Percentiles rank a stretch among this genome's conserved stretches.
Conservation (phyloP, 139 green algal species). For the Astrephomene gubernaculifera region DNA sequence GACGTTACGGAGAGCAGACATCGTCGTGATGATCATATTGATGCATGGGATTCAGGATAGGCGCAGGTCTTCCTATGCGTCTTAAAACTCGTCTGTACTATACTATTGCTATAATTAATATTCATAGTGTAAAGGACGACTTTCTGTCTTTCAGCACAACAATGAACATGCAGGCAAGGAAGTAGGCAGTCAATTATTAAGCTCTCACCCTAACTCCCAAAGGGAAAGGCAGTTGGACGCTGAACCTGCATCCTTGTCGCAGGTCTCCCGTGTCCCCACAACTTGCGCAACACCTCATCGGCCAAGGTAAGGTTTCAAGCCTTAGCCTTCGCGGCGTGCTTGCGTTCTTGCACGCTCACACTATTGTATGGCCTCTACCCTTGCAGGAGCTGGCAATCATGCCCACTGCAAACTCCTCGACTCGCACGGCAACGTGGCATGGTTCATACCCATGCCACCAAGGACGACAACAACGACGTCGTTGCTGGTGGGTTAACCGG, state of each 20-base stretch:
- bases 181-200: not conserved
- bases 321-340: too few relatives aligned
- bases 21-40: too few relatives aligned
- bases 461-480: slow-evolving; percentile 8
- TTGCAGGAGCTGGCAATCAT: not conserved
- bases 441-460: not conserved
- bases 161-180: not conserved
- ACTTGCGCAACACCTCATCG: not conserved
- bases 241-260: not conserved
- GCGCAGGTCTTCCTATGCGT: too few relatives aligned
- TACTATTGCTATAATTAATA: too few relatives aligned
- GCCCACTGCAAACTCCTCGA: not conserved
- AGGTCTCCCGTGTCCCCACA: not conserved
- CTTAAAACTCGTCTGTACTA: too few relatives aligned
- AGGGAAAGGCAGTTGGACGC: not conserved
- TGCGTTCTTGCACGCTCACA: too few relatives aligned
- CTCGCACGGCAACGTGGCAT: not conserved
- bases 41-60: too few relatives aligned
- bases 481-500: not conserved
- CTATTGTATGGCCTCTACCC: too few relatives aligned
- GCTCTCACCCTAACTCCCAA: not conserved
- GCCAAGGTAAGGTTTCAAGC: not conserved
- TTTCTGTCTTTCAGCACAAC: not conserved
- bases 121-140: too few relatives aligned
- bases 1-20: too few relatives aligned